These are phyloP conservation scores for Malassezia arunalokei DNA, from an alignment of 1,284 basidiomycete genomes.

Conservation along the genomic window DNA sequence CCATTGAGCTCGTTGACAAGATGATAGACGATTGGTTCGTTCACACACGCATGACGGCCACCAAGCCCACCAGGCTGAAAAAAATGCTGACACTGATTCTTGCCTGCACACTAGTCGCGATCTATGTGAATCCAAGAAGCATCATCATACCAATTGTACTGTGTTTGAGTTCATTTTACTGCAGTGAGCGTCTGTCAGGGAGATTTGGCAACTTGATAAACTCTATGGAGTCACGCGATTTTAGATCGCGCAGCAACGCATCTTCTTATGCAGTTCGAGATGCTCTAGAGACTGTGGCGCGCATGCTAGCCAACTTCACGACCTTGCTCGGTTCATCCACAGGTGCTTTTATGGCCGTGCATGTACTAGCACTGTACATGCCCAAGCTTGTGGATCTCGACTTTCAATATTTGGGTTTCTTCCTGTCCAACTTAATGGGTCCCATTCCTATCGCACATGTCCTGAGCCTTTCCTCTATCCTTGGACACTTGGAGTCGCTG, in stretches of 20 bases:
- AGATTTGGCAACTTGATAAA: neutral
- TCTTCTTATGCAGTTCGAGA: neutral
- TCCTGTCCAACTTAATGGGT: neutral
- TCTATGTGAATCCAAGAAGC: neutral
- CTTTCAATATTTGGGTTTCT: constrained; percentile 2
- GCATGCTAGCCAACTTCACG: neutral
- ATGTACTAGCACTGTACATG: neutral
- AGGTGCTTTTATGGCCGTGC: neutral
- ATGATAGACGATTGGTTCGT: too few relatives aligned
- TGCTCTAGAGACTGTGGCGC: neutral
- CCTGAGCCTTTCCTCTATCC: neutral
- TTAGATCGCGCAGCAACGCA: too few relatives aligned
- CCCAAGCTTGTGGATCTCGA: constrained; percentile 3
- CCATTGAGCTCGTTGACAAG: too few relatives aligned
- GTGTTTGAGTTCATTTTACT: neutral
- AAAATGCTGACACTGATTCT: too few relatives aligned
- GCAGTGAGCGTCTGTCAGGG: neutral
- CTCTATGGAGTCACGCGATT: too few relatives aligned
- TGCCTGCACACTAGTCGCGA: neutral
- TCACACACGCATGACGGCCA: too few relatives aligned
- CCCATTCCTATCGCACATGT: neutral
- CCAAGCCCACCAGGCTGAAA: too few relatives aligned
- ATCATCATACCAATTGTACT: neutral
- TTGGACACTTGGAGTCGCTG: neutral
- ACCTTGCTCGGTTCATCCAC: neutral